Base-by-base conservation (phyloP, 495 filamentous ascomycete genomes). In the Penicillium crystallinum region DNA sequence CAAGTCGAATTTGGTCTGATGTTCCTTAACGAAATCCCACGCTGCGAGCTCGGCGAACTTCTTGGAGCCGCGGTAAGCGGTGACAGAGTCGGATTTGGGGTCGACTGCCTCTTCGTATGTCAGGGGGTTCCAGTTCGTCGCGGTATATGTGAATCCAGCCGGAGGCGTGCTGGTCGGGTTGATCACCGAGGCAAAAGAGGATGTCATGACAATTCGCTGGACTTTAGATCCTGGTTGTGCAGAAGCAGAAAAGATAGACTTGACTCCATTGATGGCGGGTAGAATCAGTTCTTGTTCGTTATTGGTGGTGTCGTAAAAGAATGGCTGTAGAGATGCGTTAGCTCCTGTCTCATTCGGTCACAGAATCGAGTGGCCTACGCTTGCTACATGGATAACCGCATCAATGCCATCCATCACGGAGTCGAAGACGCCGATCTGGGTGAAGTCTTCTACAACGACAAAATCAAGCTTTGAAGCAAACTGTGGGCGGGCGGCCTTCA, bases 111-210 rank as follows among this genome's bases (percentile, higher is more conserved):
- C 71, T 57, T 82, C 81, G 33, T 78, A 64, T 10, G 84, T 86
- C 1, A 85, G 74, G 0, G 88, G 87, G 71, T 89, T 91, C 88
- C 88, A 93, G 60, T 89, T 81, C 1, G 66, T 66, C 47, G 86
- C 85, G 45, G 73, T 73, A 64, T 86, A 90, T 8, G 66, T 76
- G 56, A 81, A 77, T 7, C 63, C 72, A 0, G 72, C 64, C 36
- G 58, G 59, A 18, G 57, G 59, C 18, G 65, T 73, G 52, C 72
- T 72, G 46, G 45, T 46, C 2, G 67, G 65, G 49, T 83, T 59
- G 29, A 86, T 30, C 54, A 90, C 81, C 35, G 85, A 68, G 6
- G 88, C 88, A 69, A 90, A 91, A 4, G 85, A 89, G 19, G 80
- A 84, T 4, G 87, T 91, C 38, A 92, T 74, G 44, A 89, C 81